Evolutionary conservation across 176 grass and related monocot species (phyloP).

Genomic region (Lolium multiflorum): DNA sequence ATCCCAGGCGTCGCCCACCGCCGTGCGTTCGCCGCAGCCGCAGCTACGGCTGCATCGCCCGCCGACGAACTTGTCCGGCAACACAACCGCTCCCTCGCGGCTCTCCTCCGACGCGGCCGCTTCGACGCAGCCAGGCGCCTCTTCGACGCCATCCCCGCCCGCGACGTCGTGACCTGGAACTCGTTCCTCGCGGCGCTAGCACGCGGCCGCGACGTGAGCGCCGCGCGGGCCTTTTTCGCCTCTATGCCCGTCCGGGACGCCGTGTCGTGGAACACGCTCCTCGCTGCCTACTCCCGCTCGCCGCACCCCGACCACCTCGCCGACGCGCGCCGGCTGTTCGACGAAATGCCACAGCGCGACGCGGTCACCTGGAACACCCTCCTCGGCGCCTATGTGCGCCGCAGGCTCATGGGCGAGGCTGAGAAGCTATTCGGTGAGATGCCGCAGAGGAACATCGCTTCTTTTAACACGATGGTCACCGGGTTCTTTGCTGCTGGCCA

Average conservation of each 20-base stretch:
- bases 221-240: conserved; percentile 53
- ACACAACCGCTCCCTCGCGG: conserved; percentile 56
- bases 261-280: conserved; percentile 73
- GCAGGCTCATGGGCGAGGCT: conserved; percentile 55
- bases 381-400: conserved; percentile 50
- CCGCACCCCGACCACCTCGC: conserved; percentile 40
- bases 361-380: conserved; percentile 73
- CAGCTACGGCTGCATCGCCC: background rate
- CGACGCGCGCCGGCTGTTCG: conserved; percentile 57
- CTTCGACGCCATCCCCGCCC: conserved; percentile 68
- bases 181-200: conserved; percentile 60
- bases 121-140: conserved; percentile 53
- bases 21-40: background rate
- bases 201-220: conserved; percentile 40
- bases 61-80: conserved; percentile 26
- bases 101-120: conserved; percentile 55
- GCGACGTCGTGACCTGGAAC: conserved; percentile 76
- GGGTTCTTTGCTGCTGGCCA: conserved; percentile 56
- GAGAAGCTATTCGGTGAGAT: conserved; percentile 59
- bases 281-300: conserved; percentile 48
- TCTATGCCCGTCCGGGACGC: conserved; percentile 58
- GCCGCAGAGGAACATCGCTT: conserved; percentile 44
- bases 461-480: conserved; percentile 75
- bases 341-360: conserved; percentile 63
- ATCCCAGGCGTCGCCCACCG: background rate